phyloP scores from a whole-genome alignment of 495 filamentous ascomycete species.

The Choiromyces venosus region DNA sequence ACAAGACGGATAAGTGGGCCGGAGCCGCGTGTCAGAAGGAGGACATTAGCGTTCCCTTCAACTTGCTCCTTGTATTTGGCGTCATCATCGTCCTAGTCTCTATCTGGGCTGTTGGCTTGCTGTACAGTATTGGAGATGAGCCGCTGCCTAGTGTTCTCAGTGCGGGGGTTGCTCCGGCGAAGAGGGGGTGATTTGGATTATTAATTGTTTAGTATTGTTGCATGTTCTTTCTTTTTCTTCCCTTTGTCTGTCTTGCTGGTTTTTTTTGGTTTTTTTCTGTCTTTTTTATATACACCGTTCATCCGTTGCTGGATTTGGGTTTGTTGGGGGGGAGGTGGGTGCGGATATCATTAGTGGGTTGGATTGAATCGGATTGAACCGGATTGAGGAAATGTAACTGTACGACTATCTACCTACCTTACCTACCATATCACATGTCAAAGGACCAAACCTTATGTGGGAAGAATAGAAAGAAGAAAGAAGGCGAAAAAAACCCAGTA shows the following conservation, averaged over 20 bases:
- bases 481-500: neutral
- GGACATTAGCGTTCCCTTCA: slow-evolving; percentile 81
- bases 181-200: slow-evolving; percentile 19
- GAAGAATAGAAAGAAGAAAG: neutral
- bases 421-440: neutral
- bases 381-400: neutral
- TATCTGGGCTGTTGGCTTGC: slow-evolving; percentile 62
- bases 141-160: slow-evolving; percentile 79
- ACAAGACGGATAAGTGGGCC: slow-evolving; percentile 59
- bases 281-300: neutral
- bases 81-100: slow-evolving; percentile 58
- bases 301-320: neutral
- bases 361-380: neutral
- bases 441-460: neutral
- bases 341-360: neutral
- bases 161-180: slow-evolving; percentile 68
- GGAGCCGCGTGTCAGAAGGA: slow-evolving; percentile 86
- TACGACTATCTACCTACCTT: no score
- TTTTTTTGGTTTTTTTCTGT: slow-evolving; percentile 4
- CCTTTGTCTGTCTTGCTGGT: slow-evolving; percentile 8
- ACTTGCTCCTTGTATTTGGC: slow-evolving; percentile 67
- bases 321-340: neutral
- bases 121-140: slow-evolving; percentile 72
- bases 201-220: slow-evolving; percentile 18
- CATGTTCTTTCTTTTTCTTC: slow-evolving; percentile 13